These are phyloP conservation scores for Tilletia caries DNA, from an alignment of 1,284 basidiomycete species.

Conservation along the genomic window DNA sequence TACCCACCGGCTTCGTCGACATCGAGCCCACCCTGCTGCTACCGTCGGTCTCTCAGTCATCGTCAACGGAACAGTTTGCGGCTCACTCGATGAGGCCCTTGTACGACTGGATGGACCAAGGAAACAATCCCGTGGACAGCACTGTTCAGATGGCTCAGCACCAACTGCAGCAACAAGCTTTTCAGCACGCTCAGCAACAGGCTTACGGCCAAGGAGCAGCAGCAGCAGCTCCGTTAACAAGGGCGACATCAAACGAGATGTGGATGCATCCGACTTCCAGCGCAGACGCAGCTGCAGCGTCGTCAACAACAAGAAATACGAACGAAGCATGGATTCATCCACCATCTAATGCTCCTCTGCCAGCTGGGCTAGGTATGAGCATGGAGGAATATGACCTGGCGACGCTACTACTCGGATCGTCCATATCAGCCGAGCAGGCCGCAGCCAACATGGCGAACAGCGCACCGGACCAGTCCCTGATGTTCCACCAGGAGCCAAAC, in stretches of 20 bases:
- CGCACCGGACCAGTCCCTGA: not conserved
- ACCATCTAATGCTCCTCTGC: not conserved
- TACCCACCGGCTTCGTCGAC: not conserved
- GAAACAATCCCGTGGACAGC: not conserved
- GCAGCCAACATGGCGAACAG: not conserved
- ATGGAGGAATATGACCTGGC: constrained; percentile 2
- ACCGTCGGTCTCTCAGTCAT: not conserved
- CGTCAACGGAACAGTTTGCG: not conserved
- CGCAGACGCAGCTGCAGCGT: not conserved
- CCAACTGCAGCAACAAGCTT: not conserved
- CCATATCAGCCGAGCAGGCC: not conserved
- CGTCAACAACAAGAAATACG: not conserved
- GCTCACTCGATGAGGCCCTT: not conserved
- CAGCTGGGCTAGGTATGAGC: not conserved
- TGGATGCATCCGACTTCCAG: no score
- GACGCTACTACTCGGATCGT: not conserved
- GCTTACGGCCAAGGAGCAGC: not conserved
- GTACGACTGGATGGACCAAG: not conserved
- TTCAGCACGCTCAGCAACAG: not conserved
- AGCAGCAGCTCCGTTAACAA: no score
- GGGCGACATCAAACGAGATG: no score
- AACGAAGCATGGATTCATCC: not conserved
- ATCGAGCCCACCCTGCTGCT: not conserved
- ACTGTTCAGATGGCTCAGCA: not conserved
- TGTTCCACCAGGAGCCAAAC: not conserved